These are phyloP conservation scores for Thermomyces lanuginosus DNA, from an alignment of 2,329 filamentous ascomycete species.

Conservation along the genomic window DNA sequence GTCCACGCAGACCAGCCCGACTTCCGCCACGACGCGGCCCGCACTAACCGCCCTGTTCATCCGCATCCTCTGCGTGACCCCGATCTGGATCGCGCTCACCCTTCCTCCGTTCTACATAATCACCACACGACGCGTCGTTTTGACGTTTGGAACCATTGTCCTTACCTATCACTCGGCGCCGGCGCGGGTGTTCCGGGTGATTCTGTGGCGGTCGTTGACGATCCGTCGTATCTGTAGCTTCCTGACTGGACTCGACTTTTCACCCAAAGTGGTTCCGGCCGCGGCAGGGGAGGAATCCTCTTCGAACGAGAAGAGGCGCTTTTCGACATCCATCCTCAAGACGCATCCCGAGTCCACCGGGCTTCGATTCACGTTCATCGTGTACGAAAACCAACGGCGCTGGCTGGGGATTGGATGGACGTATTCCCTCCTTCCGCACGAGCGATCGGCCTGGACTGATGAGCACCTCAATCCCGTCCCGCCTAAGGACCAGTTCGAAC, in stretches of 20 bases:
- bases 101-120: slow-evolving; percentile 71
- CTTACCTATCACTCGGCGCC: slow-evolving; percentile 87
- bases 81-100: slow-evolving; percentile 71
- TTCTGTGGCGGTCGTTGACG: slow-evolving; percentile 74
- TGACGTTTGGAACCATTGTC: slow-evolving; percentile 72
- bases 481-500: slow-evolving; percentile 52
- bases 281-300: slow-evolving; percentile 5
- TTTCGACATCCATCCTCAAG: slow-evolving; percentile 32
- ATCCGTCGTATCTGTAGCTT: slow-evolving; percentile 53
- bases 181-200: slow-evolving; percentile 64
- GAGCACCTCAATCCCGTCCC: slow-evolving; percentile 77
- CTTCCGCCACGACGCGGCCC: slow-evolving; percentile 76
- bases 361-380: slow-evolving; percentile 87
- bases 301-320: slow-evolving; percentile 26
- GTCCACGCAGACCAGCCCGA: slow-evolving; percentile 76
- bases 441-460: slow-evolving; percentile 84
- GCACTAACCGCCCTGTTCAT: slow-evolving; percentile 81
- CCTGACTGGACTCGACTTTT: slow-evolving; percentile 65
- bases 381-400: slow-evolving; percentile 90
- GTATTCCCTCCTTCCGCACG: slow-evolving; percentile 74
- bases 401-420: slow-evolving; percentile 97
- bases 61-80: slow-evolving; percentile 72
- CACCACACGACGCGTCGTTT: slow-evolving; percentile 65
- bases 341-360: slow-evolving; percentile 46
- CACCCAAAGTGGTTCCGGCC: slow-evolving; percentile 24